These are phyloP conservation scores for Xylaria sp. DNA, from an alignment of 2,329 filamentous ascomycete species.

Conservation along the genomic window DNA sequence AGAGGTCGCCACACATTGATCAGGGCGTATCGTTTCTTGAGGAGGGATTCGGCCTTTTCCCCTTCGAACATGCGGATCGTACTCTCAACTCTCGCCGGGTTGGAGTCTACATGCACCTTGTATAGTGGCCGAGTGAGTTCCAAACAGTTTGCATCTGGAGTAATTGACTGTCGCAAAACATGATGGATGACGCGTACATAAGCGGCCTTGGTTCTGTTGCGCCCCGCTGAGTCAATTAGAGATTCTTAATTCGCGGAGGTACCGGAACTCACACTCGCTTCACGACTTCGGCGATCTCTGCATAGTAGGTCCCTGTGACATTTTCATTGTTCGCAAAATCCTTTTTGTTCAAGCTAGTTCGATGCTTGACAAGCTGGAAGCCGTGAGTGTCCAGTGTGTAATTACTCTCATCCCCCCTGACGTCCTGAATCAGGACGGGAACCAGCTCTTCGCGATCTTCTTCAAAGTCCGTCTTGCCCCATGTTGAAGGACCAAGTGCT, in stretches of 20 bases:
- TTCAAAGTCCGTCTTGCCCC: not conserved
- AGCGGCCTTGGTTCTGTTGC: not conserved
- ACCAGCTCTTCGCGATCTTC: conserved; percentile 1
- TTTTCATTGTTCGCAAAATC: not conserved
- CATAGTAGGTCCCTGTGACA: not conserved
- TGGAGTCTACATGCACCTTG: not conserved
- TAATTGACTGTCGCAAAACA: not conserved
- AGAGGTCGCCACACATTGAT: not conserved
- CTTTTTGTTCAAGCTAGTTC: not conserved
- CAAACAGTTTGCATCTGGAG: not conserved
- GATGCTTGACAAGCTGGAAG: not conserved
- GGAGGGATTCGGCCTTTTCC: not conserved
- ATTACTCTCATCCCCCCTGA: not conserved
- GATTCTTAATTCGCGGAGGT: not conserved
- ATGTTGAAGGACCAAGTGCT: not conserved
- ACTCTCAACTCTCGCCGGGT: not conserved
- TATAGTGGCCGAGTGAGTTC: not conserved
- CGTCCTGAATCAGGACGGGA: not conserved
- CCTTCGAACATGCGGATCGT: not conserved
- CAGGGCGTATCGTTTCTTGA: not conserved
- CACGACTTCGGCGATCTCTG: not conserved
- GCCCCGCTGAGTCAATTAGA: not conserved
- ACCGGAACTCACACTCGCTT: not conserved
- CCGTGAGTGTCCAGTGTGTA: not conserved
- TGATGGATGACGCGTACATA: not conserved